Percentiles rank a stretch among this genome's conserved stretches.
These are phyloP conservation scores for Gossypium aridum DNA, from an alignment of 441 rosid genomes.

Conservation along the genomic window DNA sequence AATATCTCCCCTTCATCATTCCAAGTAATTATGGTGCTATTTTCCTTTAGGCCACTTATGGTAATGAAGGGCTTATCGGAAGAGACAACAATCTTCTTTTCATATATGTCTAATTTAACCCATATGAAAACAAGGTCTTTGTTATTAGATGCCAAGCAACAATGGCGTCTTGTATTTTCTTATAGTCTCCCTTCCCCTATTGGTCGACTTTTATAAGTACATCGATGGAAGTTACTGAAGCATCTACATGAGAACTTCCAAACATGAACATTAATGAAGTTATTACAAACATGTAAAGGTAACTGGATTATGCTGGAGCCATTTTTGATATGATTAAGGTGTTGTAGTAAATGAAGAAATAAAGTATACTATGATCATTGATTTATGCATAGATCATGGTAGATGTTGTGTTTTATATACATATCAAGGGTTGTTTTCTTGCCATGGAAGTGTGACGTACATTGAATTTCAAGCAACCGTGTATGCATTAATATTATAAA, in stretches of 20 bases:
- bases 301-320: not conserved
- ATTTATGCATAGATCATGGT: too few relatives aligned
- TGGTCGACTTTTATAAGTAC: slow-evolving; percentile 21
- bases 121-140: not conserved
- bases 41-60: not conserved
- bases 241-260: not conserved
- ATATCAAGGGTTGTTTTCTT: too few relatives aligned
- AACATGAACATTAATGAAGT: not conserved
- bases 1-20: not conserved
- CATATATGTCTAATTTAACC: not conserved
- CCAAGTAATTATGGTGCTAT: not conserved
- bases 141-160: not conserved
- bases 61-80: not conserved
- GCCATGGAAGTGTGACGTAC: not conserved
- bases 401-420: too few relatives aligned
- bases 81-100: not conserved
- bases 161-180: not conserved
- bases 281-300: not conserved
- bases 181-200: slow-evolving; percentile 9
- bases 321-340: not conserved
- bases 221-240: not conserved
- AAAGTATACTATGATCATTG: too few relatives aligned
- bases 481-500: not conserved
- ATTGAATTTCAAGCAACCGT: not conserved
- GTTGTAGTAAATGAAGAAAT: not conserved